Evolutionary conservation across 768 basidiomycete species (phyloP).

Genomic region (Amanita inopinata): DNA sequence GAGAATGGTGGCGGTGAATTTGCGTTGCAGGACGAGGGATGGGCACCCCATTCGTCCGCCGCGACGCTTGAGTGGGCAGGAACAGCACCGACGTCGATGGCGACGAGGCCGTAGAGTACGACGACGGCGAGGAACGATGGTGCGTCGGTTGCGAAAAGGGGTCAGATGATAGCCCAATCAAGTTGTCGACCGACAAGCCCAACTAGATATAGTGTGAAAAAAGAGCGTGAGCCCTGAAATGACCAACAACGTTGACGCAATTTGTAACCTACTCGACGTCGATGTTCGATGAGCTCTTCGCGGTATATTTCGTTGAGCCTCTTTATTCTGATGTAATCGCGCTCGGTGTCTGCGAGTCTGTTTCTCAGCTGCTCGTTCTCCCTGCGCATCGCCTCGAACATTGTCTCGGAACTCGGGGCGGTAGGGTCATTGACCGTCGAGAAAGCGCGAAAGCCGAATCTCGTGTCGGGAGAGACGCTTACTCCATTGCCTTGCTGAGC

Average conservation of each 20-base stretch:
- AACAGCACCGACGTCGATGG: slow-evolving; percentile 36
- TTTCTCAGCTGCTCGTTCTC: slow-evolving; percentile 72
- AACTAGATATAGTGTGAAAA: slow-evolving; percentile 31
- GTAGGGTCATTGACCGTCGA: slow-evolving; percentile 18
- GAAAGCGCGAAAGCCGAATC: slow-evolving; percentile 21
- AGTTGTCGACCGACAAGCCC: slow-evolving; percentile 67
- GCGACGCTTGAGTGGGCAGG: slow-evolving; percentile 21
- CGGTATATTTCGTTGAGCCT: slow-evolving; percentile 77
- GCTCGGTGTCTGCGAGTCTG: slow-evolving; percentile 62
- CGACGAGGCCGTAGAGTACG: slow-evolving; percentile 29
- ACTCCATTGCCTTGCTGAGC: slow-evolving; percentile 16
- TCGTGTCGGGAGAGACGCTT: slow-evolving; percentile 25
- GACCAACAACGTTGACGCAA: neutral
- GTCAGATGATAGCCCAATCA: slow-evolving; percentile 63
- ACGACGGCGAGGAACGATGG: slow-evolving; percentile 41
- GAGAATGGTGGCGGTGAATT: slow-evolving; percentile 54
- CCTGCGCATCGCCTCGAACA: slow-evolving; percentile 66
- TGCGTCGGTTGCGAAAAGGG: slow-evolving; percentile 68
- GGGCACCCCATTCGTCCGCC: slow-evolving; percentile 49
- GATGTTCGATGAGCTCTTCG: slow-evolving; percentile 73
- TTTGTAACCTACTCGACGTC: slow-evolving; percentile 52
- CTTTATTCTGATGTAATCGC: slow-evolving; percentile 65
- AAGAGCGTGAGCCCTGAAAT: slow-evolving; percentile 8
- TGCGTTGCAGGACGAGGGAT: slow-evolving; percentile 67
- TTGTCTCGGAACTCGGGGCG: slow-evolving; percentile 40